Base-by-base conservation (phyloP, 2,329 filamentous ascomycete genomes). In the Alternaria tenuissima region DNA sequence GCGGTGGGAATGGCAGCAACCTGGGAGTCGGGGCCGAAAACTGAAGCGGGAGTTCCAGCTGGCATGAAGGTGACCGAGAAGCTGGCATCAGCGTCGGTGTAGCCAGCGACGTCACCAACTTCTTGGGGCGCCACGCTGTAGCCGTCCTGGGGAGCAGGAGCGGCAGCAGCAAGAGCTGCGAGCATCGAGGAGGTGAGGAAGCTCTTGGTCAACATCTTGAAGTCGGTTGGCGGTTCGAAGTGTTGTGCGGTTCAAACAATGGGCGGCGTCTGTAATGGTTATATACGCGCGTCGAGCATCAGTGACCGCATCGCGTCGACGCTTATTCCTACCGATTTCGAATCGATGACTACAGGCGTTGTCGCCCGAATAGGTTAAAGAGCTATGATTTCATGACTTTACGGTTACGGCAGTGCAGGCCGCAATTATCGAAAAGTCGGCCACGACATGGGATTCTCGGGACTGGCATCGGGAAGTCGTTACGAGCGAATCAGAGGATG, bases 21-120 rank as follows among this genome's bases (percentile, higher is more conserved):
- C 53, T 79, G 75, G 47, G 81, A 83, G 66, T 81, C 78, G 12
- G 75, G 71, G 7, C 81, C 81, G 59, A 84, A 84, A 44, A 71
- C 73, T 24, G 76, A 78, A 36, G 82, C 80, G 5, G 81, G 62
- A 38, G 76, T 68, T 16, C 66, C 72, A 47, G 69, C 65, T 12
- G 76, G 67, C 7, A 74, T 69, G 20, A 63, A 65, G 73, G 73
- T 57, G 26, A 78, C 73, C 7, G 73, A 75, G 70, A 80, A 81
- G 22, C 80, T 77, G 36, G 80, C 80, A 70, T 82, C 78, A 8
- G 78, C 82, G 62, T 80, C 73, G 20, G 73, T 76, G 74, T 84
- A 84, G 41, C 82, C 82, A 56, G 81, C 53, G 16, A 79, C 79
- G 7, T 57, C 41, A 34, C n/a, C 46, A 14, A 41, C 46, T 30